Percentiles rank a stretch among this genome's conserved stretches.
These are phyloP conservation scores for Botrytis cinerea DNA, from an alignment of 2,329 filamentous ascomycete genomes.

Conservation along the genomic window DNA sequence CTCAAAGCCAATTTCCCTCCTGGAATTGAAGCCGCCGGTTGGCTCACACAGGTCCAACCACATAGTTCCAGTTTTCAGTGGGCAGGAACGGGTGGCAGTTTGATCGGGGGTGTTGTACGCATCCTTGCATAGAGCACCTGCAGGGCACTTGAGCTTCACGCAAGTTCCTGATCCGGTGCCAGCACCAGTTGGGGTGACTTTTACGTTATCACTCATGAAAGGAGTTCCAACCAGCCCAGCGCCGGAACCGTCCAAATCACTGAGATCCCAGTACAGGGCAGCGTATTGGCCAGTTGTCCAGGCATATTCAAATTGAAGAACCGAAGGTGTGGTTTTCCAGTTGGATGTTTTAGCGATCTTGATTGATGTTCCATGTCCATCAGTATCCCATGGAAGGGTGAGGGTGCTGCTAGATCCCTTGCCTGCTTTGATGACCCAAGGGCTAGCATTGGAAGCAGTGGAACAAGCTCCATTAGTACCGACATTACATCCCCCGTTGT, in stretches of 20 bases:
- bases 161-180: slow-evolving; percentile 21
- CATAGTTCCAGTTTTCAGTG: slow-evolving; percentile 15
- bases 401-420: slow-evolving; percentile 16
- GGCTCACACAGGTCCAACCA: slow-evolving; percentile 24
- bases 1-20: slow-evolving; percentile 17
- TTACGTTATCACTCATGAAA: slow-evolving; percentile 22
- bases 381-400: slow-evolving; percentile 15
- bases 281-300: slow-evolving; percentile 19
- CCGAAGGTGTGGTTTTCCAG: slow-evolving; percentile 17
- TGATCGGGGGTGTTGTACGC: slow-evolving; percentile 23
- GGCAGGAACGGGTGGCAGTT: slow-evolving; percentile 13
- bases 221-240: slow-evolving; percentile 22
- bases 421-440: slow-evolving; percentile 22
- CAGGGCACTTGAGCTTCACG: slow-evolving; percentile 16
- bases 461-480: slow-evolving; percentile 20
- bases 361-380: slow-evolving; percentile 18
- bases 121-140: slow-evolving; percentile 20
- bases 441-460: slow-evolving; percentile 5
- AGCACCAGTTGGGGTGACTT: slow-evolving; percentile 19
- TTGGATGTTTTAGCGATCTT: slow-evolving; percentile 23
- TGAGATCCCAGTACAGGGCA: slow-evolving; percentile 25
- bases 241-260: slow-evolving; percentile 23
- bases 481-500: slow-evolving; percentile 15
- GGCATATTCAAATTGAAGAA: slow-evolving; percentile 24
- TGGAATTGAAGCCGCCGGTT: neutral